Evolutionary conservation across 495 filamentous ascomycete genomes (phyloP), one percentile per base, ranked within the genome.

Genomic region (Ramalina intermedia): DNA sequence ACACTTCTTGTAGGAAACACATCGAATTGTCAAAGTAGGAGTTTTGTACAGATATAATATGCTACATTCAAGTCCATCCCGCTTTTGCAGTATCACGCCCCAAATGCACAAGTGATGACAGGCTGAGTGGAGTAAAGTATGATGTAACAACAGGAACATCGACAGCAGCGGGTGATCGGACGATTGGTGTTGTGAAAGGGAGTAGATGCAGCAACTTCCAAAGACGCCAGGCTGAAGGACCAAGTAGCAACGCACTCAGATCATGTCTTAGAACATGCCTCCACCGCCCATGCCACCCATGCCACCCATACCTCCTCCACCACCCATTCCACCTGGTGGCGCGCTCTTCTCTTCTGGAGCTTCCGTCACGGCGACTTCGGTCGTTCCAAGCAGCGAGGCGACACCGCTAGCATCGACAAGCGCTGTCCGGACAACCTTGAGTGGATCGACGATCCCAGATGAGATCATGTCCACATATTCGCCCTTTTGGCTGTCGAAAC

Each of bases 401-500:
- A 98, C 91, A 72, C 91, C 91, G 65, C 81, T 86, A 60, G 91
- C 91, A 66, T 98, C 91, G 61, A 89, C 76, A 35, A 98, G 79
- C 48, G 84, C 87, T 52, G 90, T 98, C 57, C 91, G 87, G 60
- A 98, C 91, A 54, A 98, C 91, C 84, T 98, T 98, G 75, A 98
- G 81, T 42, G 91, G 91, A 63, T 98, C 91, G 58, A 98, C 82
- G 66, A 98, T 96, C 82, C 91, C 91, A 50, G 85, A 75, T 54
- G 79, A 65, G 65, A 98, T 94, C 91, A 98, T 96, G 72, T 98
- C 89, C 55, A 96, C 86, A 69, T 94, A 96, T 71, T 95, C 86
- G 67, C 90, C 84, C 74, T 87, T 94, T 61, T 85, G 69, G 71
- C 86, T 90, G 75, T 98, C 85, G 72, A 80, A 98, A 55, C 91